Evolutionary conservation across 805 yeast genomes (phyloP), one percentile per base, ranked within the genome.

Genomic region (Isabelozyma gotoi): DNA sequence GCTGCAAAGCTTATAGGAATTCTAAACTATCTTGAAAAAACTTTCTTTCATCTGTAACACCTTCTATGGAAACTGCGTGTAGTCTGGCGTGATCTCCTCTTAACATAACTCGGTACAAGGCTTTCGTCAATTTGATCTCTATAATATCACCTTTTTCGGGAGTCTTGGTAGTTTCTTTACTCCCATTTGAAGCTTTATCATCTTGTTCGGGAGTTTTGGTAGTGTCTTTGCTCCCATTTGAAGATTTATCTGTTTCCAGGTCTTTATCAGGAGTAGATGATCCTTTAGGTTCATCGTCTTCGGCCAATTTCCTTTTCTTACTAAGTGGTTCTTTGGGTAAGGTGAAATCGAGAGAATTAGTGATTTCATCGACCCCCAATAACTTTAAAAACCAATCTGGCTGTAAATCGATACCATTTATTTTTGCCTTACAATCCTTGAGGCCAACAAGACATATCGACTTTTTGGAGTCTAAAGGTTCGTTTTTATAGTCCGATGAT

Each of bases 51-150:
- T 64, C 67, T 11, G 68, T 58, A 3, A 53, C 45, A 3, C 67
- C 73, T 38, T 62, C 63, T 11, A 68, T 39, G 4, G 57, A 42
- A 1, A 68, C 64, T 2, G 60, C 64, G 19, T 65, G 67, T 16
- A 68, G 46, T 27, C 64, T 48, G 1, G 54, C 43, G 19, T 45
- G 45, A 18, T 53, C 47, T 1, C 62, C 65, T 15, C 62, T 49
- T 48, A 56, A 49, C 16, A 55, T 40, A 27, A 67, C 39, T 17
- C 65, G 59, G 80, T 80, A 78, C 44, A 73, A 68, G 2, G 79
- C 70, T 45, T 63, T 66, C 11, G 62, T 46, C 5, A 79, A 34
- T 40, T 65, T 66, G 36, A 78, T 61, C 42, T 73, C 76, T n/a
- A 77, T 65, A 2, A 71, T 57, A 34, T 70, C 74, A 3, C 35